Conservation (phyloP, 306 rosid species). For the Arachis stenosperma region DNA sequence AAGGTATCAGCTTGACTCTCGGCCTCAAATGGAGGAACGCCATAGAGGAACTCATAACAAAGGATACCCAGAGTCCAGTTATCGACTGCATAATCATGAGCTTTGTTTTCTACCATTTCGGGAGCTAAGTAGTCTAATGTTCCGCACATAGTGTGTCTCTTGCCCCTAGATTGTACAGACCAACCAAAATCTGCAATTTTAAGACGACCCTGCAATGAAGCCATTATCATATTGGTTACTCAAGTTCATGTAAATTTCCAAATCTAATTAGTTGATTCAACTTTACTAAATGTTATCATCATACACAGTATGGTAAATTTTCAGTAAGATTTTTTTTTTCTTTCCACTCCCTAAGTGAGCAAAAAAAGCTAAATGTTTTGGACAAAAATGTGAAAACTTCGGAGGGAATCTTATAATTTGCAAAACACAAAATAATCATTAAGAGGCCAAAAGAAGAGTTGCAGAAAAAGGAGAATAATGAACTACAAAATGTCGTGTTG, state of each 20-base stretch:
- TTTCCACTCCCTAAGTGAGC: neutral
- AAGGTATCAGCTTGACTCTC: conserved; percentile 84
- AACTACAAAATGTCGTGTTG: conserved; percentile 14
- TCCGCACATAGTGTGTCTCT: conserved; percentile 92
- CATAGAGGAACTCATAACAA: conserved; percentile 88
- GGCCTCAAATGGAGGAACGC: conserved; percentile 91
- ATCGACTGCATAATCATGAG: conserved; percentile 86
- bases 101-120: conserved; percentile 87
- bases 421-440: neutral
- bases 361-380: neutral
- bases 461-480: conserved; percentile 17
- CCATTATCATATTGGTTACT: conserved; percentile 8
- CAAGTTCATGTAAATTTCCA: neutral
- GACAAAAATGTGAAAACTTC: neutral
- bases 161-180: conserved; percentile 85
- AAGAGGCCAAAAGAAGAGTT: neutral
- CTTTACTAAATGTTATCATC: neutral
- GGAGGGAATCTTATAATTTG: no score
- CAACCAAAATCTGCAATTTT: conserved; percentile 98
- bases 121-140: conserved; percentile 93
- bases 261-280: conserved; percentile 1
- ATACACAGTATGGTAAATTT: neutral
- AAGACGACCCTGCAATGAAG: conserved; percentile 71
- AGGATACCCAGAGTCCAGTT: conserved; percentile 91
- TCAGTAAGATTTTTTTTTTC: no score